Conservation (phyloP, 441 rosid genomes). For the Croton laevigatus region DNA sequence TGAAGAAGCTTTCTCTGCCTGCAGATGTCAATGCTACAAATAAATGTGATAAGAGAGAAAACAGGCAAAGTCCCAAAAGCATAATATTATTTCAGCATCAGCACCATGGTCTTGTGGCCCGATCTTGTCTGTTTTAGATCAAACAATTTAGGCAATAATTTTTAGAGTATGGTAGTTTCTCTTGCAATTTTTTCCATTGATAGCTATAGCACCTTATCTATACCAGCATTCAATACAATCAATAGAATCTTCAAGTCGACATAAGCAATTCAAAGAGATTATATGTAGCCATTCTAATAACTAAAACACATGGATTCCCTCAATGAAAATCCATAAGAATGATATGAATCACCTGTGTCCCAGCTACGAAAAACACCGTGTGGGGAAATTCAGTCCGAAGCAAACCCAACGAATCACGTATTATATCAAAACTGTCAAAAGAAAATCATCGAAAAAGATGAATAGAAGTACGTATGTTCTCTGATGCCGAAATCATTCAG, state of each 20-base stretch:
- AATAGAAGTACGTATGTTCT: not conserved
- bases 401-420: slow-evolving; percentile 80
- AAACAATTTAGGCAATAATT: not conserved
- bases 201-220: not conserved
- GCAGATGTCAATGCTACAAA: slow-evolving; percentile 19
- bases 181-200: not conserved
- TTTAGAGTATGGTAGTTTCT: not conserved
- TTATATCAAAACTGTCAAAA: slow-evolving; percentile 72
- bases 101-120: not conserved
- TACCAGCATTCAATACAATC: not conserved
- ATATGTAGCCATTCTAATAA: not conserved
- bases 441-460: not conserved
- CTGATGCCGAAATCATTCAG: not conserved
- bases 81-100: not conserved
- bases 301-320: not conserved
- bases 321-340: not conserved
- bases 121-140: not conserved
- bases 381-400: slow-evolving; percentile 89
- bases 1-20: slow-evolving; percentile 75
- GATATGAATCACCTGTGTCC: slow-evolving; percentile 63
- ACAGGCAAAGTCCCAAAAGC: not conserved
- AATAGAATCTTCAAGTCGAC: not conserved
- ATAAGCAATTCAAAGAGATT: not conserved
- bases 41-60: not conserved
- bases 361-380: slow-evolving; percentile 75